Percentiles rank a stretch among this genome's conserved stretches.
These are phyloP conservation scores for Heritiera littoralis DNA, from an alignment of 345 rosid genomes.

Conservation along the genomic window DNA sequence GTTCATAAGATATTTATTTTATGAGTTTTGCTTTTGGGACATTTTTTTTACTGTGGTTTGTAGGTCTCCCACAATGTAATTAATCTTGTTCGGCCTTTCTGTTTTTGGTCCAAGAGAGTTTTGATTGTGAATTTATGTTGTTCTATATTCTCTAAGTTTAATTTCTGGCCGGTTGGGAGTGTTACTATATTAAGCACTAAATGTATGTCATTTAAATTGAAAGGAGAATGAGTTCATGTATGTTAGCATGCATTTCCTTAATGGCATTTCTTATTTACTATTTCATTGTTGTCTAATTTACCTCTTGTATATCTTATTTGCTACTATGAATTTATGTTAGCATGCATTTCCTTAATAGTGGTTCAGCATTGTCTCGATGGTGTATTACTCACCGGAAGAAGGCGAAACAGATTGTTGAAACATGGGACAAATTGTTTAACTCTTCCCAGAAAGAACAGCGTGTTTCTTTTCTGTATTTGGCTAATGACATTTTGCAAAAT, in stretches of 20 bases:
- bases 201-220: not conserved
- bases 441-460: slow-evolving; percentile 70
- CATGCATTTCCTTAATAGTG: slow-evolving; percentile 31
- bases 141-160: not conserved
- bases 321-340: not conserved
- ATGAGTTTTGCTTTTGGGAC: not conserved
- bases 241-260: not conserved
- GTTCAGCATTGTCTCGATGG: slow-evolving; percentile 71
- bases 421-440: slow-evolving; percentile 65
- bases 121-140: not conserved
- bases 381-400: slow-evolving; percentile 68
- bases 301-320: not conserved
- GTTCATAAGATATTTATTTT: not conserved
- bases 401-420: slow-evolving; percentile 73
- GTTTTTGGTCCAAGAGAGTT: not conserved
- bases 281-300: not conserved
- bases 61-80: not conserved
- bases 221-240: not conserved
- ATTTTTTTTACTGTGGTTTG: not conserved
- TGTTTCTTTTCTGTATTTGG: slow-evolving; percentile 62
- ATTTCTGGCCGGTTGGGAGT: not conserved
- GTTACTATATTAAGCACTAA: not conserved
- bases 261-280: too few species aligned
- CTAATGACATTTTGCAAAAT: slow-evolving; percentile 79
- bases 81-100: not conserved